Evolutionary conservation across 768 basidiomycete species (phyloP).

Genomic region (Naganishia antarctica): DNA sequence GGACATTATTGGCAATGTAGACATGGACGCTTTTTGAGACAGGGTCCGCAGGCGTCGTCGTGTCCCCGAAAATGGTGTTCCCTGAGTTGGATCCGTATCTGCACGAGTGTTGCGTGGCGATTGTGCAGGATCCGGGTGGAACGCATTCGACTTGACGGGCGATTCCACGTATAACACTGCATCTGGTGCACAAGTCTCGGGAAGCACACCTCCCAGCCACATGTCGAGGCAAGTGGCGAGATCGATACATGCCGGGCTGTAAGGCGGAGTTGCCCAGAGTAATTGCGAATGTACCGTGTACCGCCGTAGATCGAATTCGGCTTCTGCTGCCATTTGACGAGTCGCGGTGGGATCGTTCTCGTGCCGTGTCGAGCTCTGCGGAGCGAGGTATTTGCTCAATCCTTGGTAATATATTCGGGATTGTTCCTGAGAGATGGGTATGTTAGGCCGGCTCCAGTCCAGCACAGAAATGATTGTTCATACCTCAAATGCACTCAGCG

Average conservation of each 20-base stretch:
- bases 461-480: not conserved
- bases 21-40: not conserved
- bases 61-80: constrained; percentile 6
- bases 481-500: constrained; percentile 19
- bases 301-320: constrained; percentile 21
- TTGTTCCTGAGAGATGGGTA: constrained; percentile 1
- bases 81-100: not conserved
- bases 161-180: not conserved
- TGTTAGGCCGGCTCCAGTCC: too few relatives aligned
- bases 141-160: not conserved
- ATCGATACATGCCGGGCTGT: constrained; percentile 19
- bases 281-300: constrained; percentile 22
- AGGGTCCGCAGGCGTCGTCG: constrained; percentile 11
- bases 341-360: not conserved
- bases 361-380: not conserved
- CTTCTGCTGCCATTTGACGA: constrained; percentile 1
- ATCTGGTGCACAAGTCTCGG: not conserved
- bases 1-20: not conserved
- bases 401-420: not conserved
- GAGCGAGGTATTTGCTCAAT: not conserved
- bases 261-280: constrained; percentile 27
- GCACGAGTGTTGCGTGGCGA: not conserved
- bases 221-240: constrained; percentile 17
- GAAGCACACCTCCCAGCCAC: constrained; percentile 20
- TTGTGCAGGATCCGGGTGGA: not conserved